phyloP scores from a whole-genome alignment of 257 asterid genomes.

The Knoxia roxburghii region DNA sequence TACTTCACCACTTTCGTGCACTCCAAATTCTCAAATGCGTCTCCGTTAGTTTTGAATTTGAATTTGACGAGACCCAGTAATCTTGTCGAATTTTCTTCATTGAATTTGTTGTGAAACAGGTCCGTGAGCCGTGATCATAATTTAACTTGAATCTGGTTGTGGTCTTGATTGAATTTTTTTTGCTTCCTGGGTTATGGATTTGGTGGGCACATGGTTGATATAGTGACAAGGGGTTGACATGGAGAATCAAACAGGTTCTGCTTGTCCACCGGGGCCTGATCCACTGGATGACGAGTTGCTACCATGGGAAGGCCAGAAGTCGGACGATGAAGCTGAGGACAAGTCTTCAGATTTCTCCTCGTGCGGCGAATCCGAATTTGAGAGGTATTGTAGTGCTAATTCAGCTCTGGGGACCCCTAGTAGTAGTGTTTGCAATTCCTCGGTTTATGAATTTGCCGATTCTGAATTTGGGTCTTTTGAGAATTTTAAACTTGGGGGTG shows the following conservation, averaged over 20 bases:
- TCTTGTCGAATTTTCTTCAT: too few relatives aligned
- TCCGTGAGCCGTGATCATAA: too few relatives aligned
- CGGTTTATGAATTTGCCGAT: constrained; percentile 44
- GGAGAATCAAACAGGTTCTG: constrained; percentile 36
- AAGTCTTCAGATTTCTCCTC: constrained; percentile 62
- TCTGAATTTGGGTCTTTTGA: constrained; percentile 61
- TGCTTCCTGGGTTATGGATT: background rate
- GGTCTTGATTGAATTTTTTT: background rate
- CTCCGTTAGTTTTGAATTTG: too few relatives aligned
- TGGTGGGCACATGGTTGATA: constrained; percentile 36
- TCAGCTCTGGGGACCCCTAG: constrained; percentile 91
- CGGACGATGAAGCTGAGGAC: constrained; percentile 56
- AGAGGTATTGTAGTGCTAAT: constrained; percentile 80
- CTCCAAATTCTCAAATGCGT: too few relatives aligned
- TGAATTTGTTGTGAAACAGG: too few relatives aligned
- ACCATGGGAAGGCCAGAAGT: constrained; percentile 41
- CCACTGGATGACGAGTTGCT: constrained; percentile 30
- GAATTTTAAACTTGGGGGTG: constrained; percentile 61
- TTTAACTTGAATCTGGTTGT: too few relatives aligned
- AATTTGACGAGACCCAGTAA: too few relatives aligned
- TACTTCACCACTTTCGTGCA: too few relatives aligned
- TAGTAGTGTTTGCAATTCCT: constrained; percentile 54
- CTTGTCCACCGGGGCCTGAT: constrained; percentile 30
- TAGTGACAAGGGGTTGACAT: constrained; percentile 45
- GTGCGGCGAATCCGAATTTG: constrained; percentile 79